phyloP scores from a whole-genome alignment of 805 yeast species.

The Brettanomyces nanus region DNA sequence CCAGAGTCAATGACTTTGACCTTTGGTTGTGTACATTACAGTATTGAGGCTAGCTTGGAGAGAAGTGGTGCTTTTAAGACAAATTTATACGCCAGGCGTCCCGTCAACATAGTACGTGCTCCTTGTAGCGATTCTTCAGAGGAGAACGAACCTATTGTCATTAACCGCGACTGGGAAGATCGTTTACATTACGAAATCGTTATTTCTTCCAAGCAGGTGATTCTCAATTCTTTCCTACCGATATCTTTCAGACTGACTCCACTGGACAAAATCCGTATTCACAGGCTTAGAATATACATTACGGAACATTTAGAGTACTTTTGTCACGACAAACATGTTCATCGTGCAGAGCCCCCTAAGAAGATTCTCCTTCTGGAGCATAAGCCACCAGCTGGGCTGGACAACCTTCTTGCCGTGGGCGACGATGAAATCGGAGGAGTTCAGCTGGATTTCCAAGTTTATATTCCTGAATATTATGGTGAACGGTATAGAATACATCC shows the following conservation, averaged over 20 bases:
- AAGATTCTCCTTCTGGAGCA: conserved; percentile 78
- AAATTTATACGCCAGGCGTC: conserved; percentile 54
- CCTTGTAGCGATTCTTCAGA: conserved; percentile 75
- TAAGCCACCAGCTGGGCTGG: conserved; percentile 46
- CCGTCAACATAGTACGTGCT: conserved; percentile 62
- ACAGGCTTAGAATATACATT: conserved; percentile 74
- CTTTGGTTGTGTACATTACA: conserved; percentile 73
- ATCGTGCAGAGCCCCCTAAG: conserved; percentile 82
- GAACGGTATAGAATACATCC: conserved; percentile 63
- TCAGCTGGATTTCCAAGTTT: conserved; percentile 82
- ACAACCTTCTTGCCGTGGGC: conserved; percentile 37
- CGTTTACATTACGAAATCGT: conserved; percentile 83
- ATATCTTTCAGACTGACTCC: conserved; percentile 80
- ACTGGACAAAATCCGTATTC: conserved; percentile 77
- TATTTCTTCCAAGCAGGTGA: conserved; percentile 81
- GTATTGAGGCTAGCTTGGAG: conserved; percentile 59
- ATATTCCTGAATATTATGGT: conserved; percentile 62
- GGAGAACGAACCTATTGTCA: conserved; percentile 88
- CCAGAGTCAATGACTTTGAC: conserved; percentile 77
- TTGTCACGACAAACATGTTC: conserved; percentile 79
- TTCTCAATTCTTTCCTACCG: conserved; percentile 78
- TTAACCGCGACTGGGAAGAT: conserved; percentile 90
- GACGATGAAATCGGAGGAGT: conserved; percentile 54
- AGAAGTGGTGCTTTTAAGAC: conserved; percentile 83
- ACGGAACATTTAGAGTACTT: conserved; percentile 90